Base-by-base conservation (phyloP, 2,329 filamentous ascomycete genomes). In the Hirsutella rhossiliensis region DNA sequence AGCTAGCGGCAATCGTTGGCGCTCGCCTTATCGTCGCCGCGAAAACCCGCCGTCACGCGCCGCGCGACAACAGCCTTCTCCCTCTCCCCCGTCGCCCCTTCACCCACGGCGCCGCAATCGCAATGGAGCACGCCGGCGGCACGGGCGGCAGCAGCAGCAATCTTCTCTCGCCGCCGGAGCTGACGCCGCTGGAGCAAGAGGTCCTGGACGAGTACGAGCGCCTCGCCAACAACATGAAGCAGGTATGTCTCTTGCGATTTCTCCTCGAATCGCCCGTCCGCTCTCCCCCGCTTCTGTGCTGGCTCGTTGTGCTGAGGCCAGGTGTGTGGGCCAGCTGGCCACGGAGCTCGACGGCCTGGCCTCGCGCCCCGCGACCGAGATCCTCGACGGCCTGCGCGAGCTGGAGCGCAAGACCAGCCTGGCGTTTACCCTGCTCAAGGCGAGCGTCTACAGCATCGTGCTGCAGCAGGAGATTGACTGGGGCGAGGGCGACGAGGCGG, bases 371-470 rank as follows among this genome's bases (percentile, higher is more conserved):
- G 82, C 87, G 19, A 82, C 84, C 7, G 87, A 85, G 52, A 89
- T 94, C 45, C 74, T 94, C 43, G 87, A 98, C 62, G 83, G 86
- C 9, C 72, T 98, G 54, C 74, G 92, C 43, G 82, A 89, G 38
- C 71, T 98, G 44, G 92, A 98, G 71, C 75, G 92, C 54, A 96
- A 97, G 72, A 96, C 90, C 38, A 88, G 87, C 53, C 71, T 95
- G 44, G 90, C 96, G 19, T 97, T 94, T 64, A 98, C 92, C 49
- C 66, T 97, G 60, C 75, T 98, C 60, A 98, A 98, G 71, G 90
- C 92, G 17, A 97, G 90, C 63, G 92, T 98, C 50, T 98, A 98
- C 68, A 94, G 86, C 60, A 98, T 98, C 68, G 89, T 98, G 48
- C 64, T 98, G 69, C 90, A 98, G 75, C 90, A 97, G 74, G 87